phyloP scores from a whole-genome alignment of 2,329 filamentous ascomycete species.

The Coniella vitis region DNA sequence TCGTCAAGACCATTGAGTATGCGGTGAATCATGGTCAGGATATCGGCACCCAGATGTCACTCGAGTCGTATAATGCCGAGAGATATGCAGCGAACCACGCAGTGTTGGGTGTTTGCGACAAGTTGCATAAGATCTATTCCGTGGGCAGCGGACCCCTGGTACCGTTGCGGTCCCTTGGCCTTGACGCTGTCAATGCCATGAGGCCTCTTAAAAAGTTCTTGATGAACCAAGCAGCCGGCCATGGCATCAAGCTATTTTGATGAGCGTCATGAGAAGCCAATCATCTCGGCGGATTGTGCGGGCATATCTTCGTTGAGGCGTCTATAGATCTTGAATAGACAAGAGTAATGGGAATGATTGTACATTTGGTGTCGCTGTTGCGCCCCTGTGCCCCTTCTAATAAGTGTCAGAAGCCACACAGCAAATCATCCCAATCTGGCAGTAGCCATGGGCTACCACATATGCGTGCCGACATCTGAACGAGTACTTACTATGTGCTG shows the following conservation, averaged over 20 bases:
- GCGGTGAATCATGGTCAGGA: constrained; percentile 81
- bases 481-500: too few relatives aligned
- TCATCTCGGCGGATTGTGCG: background rate
- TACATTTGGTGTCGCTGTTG: too few relatives aligned
- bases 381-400: too few relatives aligned
- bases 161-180: constrained; percentile 67
- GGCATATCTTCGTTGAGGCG: background rate
- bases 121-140: constrained; percentile 89
- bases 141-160: constrained; percentile 73
- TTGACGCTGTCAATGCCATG: constrained; percentile 69
- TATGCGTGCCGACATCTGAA: too few relatives aligned
- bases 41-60: constrained; percentile 67
- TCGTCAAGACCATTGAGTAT: constrained; percentile 67
- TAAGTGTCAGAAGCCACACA: too few relatives aligned
- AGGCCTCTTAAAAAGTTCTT: constrained; percentile 74
- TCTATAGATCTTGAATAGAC: background rate
- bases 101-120: constrained; percentile 75
- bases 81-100: constrained; percentile 77
- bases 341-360: too few relatives aligned
- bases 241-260: constrained; percentile 38
- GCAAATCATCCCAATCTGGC: too few relatives aligned
- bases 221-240: constrained; percentile 66
- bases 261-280: background rate
- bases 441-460: too few relatives aligned
- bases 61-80: constrained; percentile 76